Conservation (phyloP, 805 yeast genomes). For the Candida namnaoensis region DNA sequence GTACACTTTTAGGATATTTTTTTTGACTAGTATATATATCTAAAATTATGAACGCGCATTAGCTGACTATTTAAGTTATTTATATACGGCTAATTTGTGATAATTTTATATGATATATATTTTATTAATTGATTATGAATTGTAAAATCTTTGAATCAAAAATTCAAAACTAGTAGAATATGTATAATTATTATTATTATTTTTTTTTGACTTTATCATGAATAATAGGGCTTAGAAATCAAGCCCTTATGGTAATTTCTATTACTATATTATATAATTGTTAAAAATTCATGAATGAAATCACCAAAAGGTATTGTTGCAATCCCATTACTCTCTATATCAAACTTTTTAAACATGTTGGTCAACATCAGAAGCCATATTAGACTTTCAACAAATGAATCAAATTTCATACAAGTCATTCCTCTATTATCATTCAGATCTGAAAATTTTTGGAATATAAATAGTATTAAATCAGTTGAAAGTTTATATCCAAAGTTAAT, state of each 20-base stretch:
- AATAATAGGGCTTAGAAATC: background rate
- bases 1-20: too few relatives aligned
- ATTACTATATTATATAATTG: constrained; percentile 21
- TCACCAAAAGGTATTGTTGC: constrained; percentile 61
- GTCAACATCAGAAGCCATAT: constrained; percentile 72
- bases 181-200: too few relatives aligned
- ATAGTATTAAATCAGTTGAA: constrained; percentile 45
- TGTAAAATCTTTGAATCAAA: too few relatives aligned
- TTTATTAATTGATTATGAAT: too few relatives aligned
- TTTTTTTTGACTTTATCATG: too few relatives aligned
- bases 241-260: constrained; percentile 13
- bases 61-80: too few relatives aligned
- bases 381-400: constrained; percentile 72
- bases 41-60: too few relatives aligned
- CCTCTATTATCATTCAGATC: constrained; percentile 21
- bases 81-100: too few relatives aligned
- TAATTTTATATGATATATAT: too few relatives aligned
- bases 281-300: constrained; percentile 45
- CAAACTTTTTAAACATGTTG: constrained; percentile 70
- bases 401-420: constrained; percentile 50
- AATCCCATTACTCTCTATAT: constrained; percentile 64
- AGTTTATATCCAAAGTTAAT: constrained; percentile 60
- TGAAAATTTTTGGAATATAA: constrained; percentile 50
- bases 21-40: too few relatives aligned
- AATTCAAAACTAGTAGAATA: too few relatives aligned